Base-by-base conservation (phyloP, 1,284 basidiomycete species). In the Baeospora myosura region DNA sequence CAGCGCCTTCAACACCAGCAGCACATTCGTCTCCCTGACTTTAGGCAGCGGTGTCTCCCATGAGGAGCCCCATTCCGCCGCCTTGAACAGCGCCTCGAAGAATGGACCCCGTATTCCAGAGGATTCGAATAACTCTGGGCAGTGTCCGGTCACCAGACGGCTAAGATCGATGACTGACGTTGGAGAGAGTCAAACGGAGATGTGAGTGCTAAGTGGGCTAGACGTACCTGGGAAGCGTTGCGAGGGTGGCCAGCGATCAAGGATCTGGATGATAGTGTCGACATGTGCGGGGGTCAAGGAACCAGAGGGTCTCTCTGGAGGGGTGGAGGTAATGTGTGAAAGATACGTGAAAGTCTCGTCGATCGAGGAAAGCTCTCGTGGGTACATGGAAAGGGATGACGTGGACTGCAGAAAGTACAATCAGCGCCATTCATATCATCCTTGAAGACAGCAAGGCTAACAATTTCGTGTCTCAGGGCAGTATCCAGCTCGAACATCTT, bases 401-500 rank as follows among this genome's bases (percentile, higher is more conserved):
- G 80, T 84, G 0, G 84, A 76, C 80, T 91, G 50, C 4, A 29
- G 14, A 33, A 18, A 18, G 38, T 34, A 17, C 25, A 31, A 43
- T 44, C 37, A 43, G 36, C 37, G 25, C n/a, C 12, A 28, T 5
- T 16, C 10, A 34, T 16, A 14, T 24, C n/a, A n/a, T 37, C 21
- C 41, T 32, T 34, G 14, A 32, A 41, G n/a, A 22, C 31, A 29
- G 17, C 12, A 2, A 10, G 16, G 52, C 78, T 50, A 50, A 85
- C 83, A 43, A 77, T 81, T 57, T 84, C 83, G 47, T 74, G 66
- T 42, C 73, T 73, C 41, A 92, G 65, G 21, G 68, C 75, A 30
- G 83, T 78, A 55, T 94, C 81, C 43, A 97, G 79, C 57, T 95
- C 84, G 40, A 74, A 69, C 17, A 97, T 61, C 65, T 98, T 98